A percentile compares a stretch with the other conserved stretches of the same genome.
These are phyloP conservation scores for Alloascoidea africana DNA, from an alignment of 805 yeast species.

Conservation along the genomic window DNA sequence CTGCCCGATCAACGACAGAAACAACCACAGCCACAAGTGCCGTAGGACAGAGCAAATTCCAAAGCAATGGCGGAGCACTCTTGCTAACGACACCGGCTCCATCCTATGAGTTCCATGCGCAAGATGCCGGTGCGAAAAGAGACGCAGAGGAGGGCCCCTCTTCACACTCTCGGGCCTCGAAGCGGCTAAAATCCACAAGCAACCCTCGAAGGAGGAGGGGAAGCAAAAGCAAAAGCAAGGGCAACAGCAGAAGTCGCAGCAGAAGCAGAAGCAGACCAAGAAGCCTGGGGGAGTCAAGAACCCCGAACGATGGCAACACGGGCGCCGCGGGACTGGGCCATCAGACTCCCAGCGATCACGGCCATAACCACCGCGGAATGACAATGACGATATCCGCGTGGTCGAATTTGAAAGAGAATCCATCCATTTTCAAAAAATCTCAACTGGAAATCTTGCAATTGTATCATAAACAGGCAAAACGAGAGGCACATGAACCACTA, in stretches of 20 bases:
- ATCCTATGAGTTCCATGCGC: too few species aligned
- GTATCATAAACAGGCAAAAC: too few species aligned
- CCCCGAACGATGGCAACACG: neutral
- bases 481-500: too few species aligned
- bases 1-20: too few species aligned
- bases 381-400: neutral
- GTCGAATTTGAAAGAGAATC: neutral
- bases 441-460: neutral
- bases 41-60: neutral
- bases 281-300: neutral
- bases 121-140: too few species aligned
- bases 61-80: too few species aligned
- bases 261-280: neutral
- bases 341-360: neutral
- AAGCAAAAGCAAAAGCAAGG: too few species aligned
- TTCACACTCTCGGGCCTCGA: too few species aligned
- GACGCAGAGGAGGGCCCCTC: too few species aligned
- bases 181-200: too few species aligned
- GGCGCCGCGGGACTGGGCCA: neutral
- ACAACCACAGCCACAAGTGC: neutral
- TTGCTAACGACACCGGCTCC: neutral
- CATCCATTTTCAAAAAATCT: neutral
- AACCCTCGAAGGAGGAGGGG: neutral
- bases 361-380: neutral
- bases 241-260: too few species aligned